A percentile compares a stretch with the other conserved stretches of the same genome.
Evolutionary conservation across 2,329 filamentous ascomycete genomes (phyloP).

Genomic region (Microcera coccophila): DNA sequence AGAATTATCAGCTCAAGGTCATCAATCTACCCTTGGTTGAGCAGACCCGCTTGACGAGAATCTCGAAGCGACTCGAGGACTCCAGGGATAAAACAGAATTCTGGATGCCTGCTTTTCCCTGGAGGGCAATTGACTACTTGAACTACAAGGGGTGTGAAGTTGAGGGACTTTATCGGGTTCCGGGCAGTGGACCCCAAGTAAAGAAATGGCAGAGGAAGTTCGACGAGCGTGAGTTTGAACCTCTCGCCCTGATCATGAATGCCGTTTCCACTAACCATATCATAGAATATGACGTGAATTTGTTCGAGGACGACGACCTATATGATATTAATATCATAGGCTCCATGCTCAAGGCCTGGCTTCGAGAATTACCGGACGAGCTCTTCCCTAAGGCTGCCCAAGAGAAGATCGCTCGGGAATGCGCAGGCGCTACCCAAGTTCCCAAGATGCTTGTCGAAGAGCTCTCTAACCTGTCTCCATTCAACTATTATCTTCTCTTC

Average conservation of each 20-base stretch:
- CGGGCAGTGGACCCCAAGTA: constrained; percentile 83
- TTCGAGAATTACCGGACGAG: constrained; percentile 90
- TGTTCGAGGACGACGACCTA: constrained; percentile 81
- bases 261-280: constrained; percentile 5
- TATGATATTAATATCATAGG: constrained; percentile 97
- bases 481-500: constrained; percentile 96
- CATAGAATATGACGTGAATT: constrained; percentile 78
- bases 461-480: constrained; percentile 88
- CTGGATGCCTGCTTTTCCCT: constrained; percentile 96
- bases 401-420: constrained; percentile 74
- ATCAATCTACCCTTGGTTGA: constrained; percentile 84
- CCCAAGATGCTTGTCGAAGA: constrained; percentile 86
- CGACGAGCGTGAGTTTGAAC: constrained; percentile 62
- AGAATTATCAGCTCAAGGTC: constrained; percentile 78
- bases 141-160: constrained; percentile 94
- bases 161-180: constrained; percentile 88
- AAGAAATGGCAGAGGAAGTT: constrained; percentile 92
- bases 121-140: constrained; percentile 92
- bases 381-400: constrained; percentile 84
- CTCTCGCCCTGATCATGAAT: neutral
- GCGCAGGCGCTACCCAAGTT: constrained; percentile 71
- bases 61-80: constrained; percentile 81
- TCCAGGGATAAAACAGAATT: constrained; percentile 96
- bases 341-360: constrained; percentile 94
- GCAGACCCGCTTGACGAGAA: constrained; percentile 85